Evolutionary conservation across 495 filamentous ascomycete genomes (phyloP), one percentile per base, ranked within the genome.

Genomic region (Letharia columbiana): DNA sequence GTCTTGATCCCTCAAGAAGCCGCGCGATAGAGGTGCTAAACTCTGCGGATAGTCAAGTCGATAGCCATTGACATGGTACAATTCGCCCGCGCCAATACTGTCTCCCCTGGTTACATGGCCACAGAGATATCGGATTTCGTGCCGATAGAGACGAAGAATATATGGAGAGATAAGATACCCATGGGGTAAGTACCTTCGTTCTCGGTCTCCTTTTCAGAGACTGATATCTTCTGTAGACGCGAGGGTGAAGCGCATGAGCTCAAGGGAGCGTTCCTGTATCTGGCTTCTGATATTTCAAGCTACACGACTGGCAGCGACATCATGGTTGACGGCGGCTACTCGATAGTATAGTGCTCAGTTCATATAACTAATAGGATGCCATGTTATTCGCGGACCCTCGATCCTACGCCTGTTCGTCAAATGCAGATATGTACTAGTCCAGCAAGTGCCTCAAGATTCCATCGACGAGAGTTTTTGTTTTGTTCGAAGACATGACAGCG

Each of bases 231-330:
- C 6, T 37, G 33, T n/a, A 57, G 54, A 81, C 82, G 89, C 42
- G 87, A 89, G 73, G 89, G 85, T 23, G 79, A 89, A 70, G 79
- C 85, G 0, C 81, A 83, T 60, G 92, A 96, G 78, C 77, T 96
- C 61, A 96, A 96, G 80, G 92, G 92, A 10, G 89, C 88, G 8
- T 96, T 89, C 71, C 77, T 96, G n/a, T 96, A 93, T 73, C 76
- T 96, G 64, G 91, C 91, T 6, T 89, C 86, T 20, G 91, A 96
- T 76, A 91, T 91, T 4, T 82, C 86, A 37, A 89, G 84, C 67
- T 96, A 91, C 74, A 95, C 89, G 3, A 96, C 90, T 10, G 92
- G 90, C 4, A 80, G 80, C 31, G 67, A 68, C 17, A 59, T 68
- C 20, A 60, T 68, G 18, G 67, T 68, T 44, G 67, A 68, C 57